Evolutionary conservation across 345 rosid genomes (phyloP).

Genomic region (Rhodomyrtus tomentosa): DNA sequence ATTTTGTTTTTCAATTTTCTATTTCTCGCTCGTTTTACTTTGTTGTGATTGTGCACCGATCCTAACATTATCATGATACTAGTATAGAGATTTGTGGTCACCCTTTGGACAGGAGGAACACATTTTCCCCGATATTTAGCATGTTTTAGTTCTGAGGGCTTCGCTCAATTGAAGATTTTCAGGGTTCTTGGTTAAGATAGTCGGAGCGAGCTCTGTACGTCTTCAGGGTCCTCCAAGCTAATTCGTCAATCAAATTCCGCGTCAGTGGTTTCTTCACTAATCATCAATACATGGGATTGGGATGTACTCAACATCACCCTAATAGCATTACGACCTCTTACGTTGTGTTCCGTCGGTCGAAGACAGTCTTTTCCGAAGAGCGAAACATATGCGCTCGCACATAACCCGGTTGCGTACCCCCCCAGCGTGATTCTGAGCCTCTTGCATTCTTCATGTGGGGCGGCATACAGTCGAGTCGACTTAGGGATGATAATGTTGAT

Average conservation of each 20-base stretch:
- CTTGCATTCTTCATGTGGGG: background rate
- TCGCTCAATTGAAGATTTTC: background rate
- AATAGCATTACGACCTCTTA: background rate
- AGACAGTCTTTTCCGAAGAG: background rate
- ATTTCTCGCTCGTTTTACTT: too few species aligned
- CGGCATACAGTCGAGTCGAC: background rate
- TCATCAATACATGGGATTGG: background rate
- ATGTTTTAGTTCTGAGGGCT: background rate
- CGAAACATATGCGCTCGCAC: background rate
- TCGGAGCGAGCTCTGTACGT: background rate
- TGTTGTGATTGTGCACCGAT: too few species aligned
- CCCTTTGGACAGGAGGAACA: background rate
- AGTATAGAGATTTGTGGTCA: background rate
- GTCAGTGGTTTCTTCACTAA: background rate
- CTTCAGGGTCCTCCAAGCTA: background rate
- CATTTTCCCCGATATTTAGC: background rate
- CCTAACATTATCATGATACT: background rate
- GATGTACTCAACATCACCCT: background rate
- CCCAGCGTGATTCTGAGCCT: fast-evolving
- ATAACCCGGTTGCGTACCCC: background rate
- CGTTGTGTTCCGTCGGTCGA: too few species aligned
- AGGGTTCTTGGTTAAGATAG: background rate
- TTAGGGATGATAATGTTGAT: background rate
- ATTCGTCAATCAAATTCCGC: background rate
- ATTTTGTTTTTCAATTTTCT: too few species aligned